Base-by-base conservation (phyloP, 2,329 filamentous ascomycete species). In the Ilyonectria robusta region DNA sequence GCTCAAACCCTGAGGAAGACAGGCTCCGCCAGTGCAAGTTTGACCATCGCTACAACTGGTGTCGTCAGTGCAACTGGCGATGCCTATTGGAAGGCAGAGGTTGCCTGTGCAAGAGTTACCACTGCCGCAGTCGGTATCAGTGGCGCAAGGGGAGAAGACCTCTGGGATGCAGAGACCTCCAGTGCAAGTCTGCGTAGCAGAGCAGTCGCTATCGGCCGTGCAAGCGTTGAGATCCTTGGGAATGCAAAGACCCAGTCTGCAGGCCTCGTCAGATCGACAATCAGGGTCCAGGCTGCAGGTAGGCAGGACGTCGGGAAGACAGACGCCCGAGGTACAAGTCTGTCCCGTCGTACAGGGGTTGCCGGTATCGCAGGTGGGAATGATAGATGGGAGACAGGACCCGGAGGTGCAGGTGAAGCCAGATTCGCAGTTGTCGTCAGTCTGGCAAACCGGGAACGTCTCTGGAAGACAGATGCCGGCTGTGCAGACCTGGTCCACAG, bases 401-500 rank as follows among this genome's bases (percentile, higher is more conserved):
- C 51, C 57, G 4, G 21, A 50, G 17, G 33, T 55, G 35, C 62
- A 65, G 3, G 44, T 35, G n/a, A 26, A 21, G 8, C 50, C 62
- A 6, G 4, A 33, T 6, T 40, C 57, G 15, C 62, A 65, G 35
- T 65, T 60, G 6, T 50, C 46, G 9, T 44, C 50, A 6, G 58
- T 50, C 21, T 59, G 51, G 21, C 65, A 67, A 6, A 54, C 55
- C 19, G 65, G 65, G 31, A 62, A 59, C 5, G 44, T n/a, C 17
- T 29, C 35, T 1, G 57, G 57, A 4, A 62, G 47, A 17, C 66
- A 68, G 9, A 68, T n/a, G 6, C 66, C 66, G 13, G 56, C 62
- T 2, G 55, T 55, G 26, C 65, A 67, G 21, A 61, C 31, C 26
- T 63, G 29, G 23, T 35, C 17, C 17, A 46, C 31, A 23, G 17